Base-by-base conservation (phyloP, 2,329 filamentous ascomycete genomes). In the Pseudovirgaria hyperparasitica region DNA sequence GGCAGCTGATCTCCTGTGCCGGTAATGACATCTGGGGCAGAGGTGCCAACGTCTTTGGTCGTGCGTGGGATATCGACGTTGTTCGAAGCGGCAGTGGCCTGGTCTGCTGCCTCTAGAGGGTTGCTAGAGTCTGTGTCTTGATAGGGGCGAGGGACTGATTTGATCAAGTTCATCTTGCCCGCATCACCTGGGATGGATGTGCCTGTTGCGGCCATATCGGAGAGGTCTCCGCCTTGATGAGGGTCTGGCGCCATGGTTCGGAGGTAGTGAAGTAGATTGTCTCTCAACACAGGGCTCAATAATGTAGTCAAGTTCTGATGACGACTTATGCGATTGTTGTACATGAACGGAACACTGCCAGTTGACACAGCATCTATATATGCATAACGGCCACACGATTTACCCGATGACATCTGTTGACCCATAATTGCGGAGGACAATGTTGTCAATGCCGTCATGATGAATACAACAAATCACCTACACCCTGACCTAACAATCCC, bases 81-180 rank as follows among this genome's bases (percentile, higher is more conserved):
- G 32, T 69, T 68, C 32, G 62, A 58, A 6, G 58, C 62, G 0
- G 60, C 62, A 11, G 50, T 46, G n/a, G 55, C 55, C 1, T 50
- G 33, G 19, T 46, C 46, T 5, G 50, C 38, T 23, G 46, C 39
- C 9, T 52, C 55, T 10, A 57, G 31, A 15, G 52, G 47, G 14
- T 54, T 48, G 21, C 55, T 43, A 16, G 42, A 40, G 23, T 56
- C 44, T 30, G 42, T 51, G 23, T 40, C 33, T 34, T 67, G 59
- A 36, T 64, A 59, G 2, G 62, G 62, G 5, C 60, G 56, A 14
- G 63, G 53, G 2, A 60, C 54, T 3, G 63, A 66, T 9, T 61
- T 59, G 32, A 67, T 62, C 25, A 48, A 47, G 36, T 56, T 55
- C 36, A 52, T 48, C 15, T 55, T 47, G 29, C 60, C 61, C 21